Percentiles rank a stretch among this genome's conserved stretches.
Evolutionary conservation across 495 filamentous ascomycete species (phyloP).

Genomic region (Podospora sp.): DNA sequence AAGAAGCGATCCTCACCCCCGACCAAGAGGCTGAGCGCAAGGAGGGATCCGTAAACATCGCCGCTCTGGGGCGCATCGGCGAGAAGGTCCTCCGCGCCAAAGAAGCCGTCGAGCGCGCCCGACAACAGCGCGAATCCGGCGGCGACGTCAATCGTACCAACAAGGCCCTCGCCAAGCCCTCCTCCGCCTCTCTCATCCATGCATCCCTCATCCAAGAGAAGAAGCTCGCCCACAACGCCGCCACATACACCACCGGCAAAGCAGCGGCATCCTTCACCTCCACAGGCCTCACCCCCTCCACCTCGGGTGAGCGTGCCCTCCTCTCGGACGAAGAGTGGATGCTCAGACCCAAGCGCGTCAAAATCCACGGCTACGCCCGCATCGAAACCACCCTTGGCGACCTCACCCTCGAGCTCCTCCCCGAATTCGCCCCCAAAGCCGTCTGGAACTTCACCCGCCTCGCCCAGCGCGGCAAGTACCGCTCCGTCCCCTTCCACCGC

Average conservation of each 20-base stretch:
- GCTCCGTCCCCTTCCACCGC: conserved; percentile 78
- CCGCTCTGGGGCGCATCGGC: conserved; percentile 72
- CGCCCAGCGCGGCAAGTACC: conserved; percentile 88
- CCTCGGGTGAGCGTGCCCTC: conserved; percentile 77
- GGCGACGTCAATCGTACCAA: conserved; percentile 53
- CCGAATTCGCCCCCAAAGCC: conserved; percentile 85
- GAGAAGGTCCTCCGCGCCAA: conserved; percentile 92
- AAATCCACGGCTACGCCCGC: conserved; percentile 85
- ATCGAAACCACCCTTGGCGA: conserved; percentile 82
- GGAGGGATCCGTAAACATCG: conserved; percentile 69
- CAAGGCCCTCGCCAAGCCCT: conserved; percentile 47
- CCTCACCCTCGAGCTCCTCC: conserved; percentile 85
- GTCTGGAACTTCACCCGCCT: conserved; percentile 97
- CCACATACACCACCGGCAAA: conserved; percentile 84
- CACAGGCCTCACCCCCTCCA: conserved; percentile 91
- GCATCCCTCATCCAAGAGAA: conserved; percentile 45
- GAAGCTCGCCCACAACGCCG: conserved; percentile 76
- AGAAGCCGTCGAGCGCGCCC: conserved; percentile 82
- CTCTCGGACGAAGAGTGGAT: conserved; percentile 95
- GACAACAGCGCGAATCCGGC: conserved; percentile 53
- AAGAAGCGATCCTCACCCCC: conserved; percentile 62
- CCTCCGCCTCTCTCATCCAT: conserved; percentile 31
- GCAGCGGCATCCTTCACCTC: conserved; percentile 94
- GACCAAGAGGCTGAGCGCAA: conserved; percentile 55
- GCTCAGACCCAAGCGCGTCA: conserved; percentile 84